Evolutionary conservation across 169 alveolate species (phyloP).

Genomic region (Miamiensis avidus): DNA sequence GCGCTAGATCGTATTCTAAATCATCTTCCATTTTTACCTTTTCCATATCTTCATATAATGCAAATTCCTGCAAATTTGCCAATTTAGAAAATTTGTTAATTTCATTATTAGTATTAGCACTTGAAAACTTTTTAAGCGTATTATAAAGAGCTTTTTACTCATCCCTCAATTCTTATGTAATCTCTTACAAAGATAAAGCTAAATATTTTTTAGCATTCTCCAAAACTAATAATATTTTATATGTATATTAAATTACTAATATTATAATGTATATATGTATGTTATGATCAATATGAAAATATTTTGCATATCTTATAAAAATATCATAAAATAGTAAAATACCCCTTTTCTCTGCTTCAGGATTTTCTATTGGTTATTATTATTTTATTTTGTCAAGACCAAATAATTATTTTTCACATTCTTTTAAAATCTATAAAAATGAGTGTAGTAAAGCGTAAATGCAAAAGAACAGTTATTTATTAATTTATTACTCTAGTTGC

Average conservation of each 20-base stretch:
- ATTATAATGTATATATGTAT: too few relatives aligned
- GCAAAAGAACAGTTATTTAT: too few relatives aligned
- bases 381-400: slow-evolving; percentile 1
- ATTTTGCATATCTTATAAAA: background rate
- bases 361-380: background rate
- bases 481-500: too few relatives aligned
- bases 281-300: background rate
- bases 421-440: too few relatives aligned
- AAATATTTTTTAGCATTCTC: slow-evolving; percentile 33
- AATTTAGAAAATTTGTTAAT: slow-evolving; percentile 35
- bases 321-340: background rate
- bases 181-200: slow-evolving; percentile 29
- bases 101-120: slow-evolving; percentile 2
- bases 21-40: slow-evolving; percentile 32
- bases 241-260: background rate
- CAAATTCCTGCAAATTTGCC: slow-evolving; percentile 25
- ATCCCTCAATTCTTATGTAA: slow-evolving; percentile 29
- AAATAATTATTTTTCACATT: too few relatives aligned
- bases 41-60: slow-evolving; percentile 36
- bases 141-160: slow-evolving; percentile 37
- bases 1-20: slow-evolving; percentile 29
- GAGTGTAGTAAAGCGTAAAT: too few relatives aligned
- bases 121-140: slow-evolving; percentile 13
- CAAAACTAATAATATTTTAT: slow-evolving; percentile 27
- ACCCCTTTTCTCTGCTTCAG: background rate